phyloP scores from a whole-genome alignment of 1,284 basidiomycete genomes.

The Amylostereum chailletii region DNA sequence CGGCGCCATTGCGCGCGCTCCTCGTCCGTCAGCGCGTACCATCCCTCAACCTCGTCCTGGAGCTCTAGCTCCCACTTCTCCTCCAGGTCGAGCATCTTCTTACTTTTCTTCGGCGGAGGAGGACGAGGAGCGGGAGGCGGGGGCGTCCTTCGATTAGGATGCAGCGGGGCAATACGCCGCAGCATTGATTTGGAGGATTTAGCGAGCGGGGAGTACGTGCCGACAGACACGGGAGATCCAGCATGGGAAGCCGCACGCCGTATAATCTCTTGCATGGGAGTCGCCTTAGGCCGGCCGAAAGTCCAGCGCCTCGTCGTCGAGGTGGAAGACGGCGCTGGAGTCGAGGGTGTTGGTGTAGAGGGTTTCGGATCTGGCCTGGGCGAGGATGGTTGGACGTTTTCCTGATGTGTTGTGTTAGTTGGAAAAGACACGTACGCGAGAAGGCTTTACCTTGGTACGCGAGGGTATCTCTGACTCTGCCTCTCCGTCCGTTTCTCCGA shows the following conservation, averaged over 20 bases:
- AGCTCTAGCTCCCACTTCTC: constrained; percentile 74
- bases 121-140: constrained; percentile 59
- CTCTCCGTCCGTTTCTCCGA: too few relatives aligned
- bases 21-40: constrained; percentile 56
- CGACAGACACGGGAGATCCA: constrained; percentile 16
- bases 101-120: constrained; percentile 60
- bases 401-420: neutral
- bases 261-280: constrained; percentile 68
- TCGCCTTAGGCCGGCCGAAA: constrained; percentile 25
- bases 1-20: constrained; percentile 53
- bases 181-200: constrained; percentile 56
- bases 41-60: constrained; percentile 62
- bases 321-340: neutral
- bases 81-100: constrained; percentile 66
- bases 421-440: neutral
- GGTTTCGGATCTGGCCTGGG: neutral
- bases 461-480: too few relatives aligned
- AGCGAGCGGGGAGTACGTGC: constrained; percentile 50
- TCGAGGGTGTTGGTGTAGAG: neutral
- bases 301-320: constrained; percentile 3
- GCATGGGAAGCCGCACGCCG: constrained; percentile 57
- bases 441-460: neutral
- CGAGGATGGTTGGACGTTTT: constrained; percentile 2
- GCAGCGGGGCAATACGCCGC: constrained; percentile 62
- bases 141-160: constrained; percentile 60